A percentile compares a stretch with the other conserved stretches of the same genome.
Conservation (phyloP, 805 yeast genomes). For the Saturnispora kantuleensis region DNA sequence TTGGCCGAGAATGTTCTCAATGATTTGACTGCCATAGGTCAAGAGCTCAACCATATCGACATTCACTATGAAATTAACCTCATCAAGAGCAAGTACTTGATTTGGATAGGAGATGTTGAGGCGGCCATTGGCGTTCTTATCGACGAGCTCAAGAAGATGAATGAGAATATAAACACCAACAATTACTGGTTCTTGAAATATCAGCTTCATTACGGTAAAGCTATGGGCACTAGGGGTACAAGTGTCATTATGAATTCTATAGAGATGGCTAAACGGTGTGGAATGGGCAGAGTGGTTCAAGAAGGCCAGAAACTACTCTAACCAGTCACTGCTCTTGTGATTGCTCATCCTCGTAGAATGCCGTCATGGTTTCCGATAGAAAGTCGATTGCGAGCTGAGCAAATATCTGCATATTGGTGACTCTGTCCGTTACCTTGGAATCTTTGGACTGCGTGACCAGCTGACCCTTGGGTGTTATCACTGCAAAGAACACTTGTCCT, state of each 20-base stretch:
- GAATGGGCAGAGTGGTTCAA: neutral
- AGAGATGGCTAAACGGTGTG: neutral
- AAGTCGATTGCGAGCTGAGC: slow-evolving; percentile 53
- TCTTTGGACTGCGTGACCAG: slow-evolving; percentile 30
- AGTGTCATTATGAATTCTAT: slow-evolving; percentile 5
- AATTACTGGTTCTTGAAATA: slow-evolving; percentile 37
- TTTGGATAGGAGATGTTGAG: slow-evolving; percentile 12
- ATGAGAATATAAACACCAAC: slow-evolving; percentile 24
- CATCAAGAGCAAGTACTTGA: slow-evolving; percentile 17
- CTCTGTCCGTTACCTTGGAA: slow-evolving; percentile 44
- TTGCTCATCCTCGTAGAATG: neutral
- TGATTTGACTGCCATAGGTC: slow-evolving; percentile 21
- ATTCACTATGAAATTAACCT: slow-evolving; percentile 21
- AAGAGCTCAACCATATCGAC: slow-evolving; percentile 26
- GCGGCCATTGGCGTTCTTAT: slow-evolving; percentile 18
- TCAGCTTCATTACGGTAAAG: slow-evolving; percentile 36
- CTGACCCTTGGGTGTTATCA: slow-evolving; percentile 56
- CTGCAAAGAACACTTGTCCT: slow-evolving; percentile 66
- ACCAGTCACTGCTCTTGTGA: neutral
- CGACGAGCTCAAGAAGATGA: slow-evolving; percentile 16
- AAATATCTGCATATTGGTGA: slow-evolving; percentile 65
- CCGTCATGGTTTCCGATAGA: slow-evolving; percentile 2
- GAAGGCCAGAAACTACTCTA: neutral
- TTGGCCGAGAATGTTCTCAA: slow-evolving; percentile 29
- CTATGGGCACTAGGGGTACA: slow-evolving; percentile 15